These are phyloP conservation scores for Aspergillus persii DNA, from an alignment of 2,329 filamentous ascomycete genomes.

Conservation along the genomic window DNA sequence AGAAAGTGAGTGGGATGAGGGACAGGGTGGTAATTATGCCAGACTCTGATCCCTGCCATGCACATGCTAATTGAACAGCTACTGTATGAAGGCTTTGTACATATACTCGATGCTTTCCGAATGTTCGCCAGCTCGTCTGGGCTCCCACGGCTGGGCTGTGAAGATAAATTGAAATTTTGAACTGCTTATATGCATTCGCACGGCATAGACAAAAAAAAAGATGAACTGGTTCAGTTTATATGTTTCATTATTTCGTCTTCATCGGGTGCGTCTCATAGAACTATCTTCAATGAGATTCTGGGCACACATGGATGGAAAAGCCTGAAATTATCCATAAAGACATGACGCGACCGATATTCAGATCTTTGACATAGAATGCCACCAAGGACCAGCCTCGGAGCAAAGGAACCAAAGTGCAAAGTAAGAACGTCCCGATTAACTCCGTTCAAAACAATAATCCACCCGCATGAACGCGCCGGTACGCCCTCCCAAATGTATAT, in stretches of 20 bases:
- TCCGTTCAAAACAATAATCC: not conserved
- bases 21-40: not conserved
- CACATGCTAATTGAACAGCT: not conserved
- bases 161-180: not conserved
- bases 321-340: not conserved
- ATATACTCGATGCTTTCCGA: not conserved
- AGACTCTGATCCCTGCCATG: not conserved
- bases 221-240: not conserved
- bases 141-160: not conserved
- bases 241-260: not conserved
- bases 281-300: not conserved
- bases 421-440: not conserved
- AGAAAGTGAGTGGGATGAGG: not conserved
- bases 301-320: not conserved
- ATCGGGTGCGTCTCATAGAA: not conserved
- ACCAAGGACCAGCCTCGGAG: not conserved
- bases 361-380: not conserved
- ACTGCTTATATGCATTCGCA: not conserved
- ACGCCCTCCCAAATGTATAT: not conserved
- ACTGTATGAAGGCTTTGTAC: conserved; percentile 3
- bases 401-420: not conserved
- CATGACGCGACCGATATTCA: not conserved
- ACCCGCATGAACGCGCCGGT: not conserved
- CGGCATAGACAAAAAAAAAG: not conserved
- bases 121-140: not conserved